Evolutionary conservation across 441 rosid species (phyloP), one percentile per base, ranked within the genome.

Genomic region (Pelargonium myrrhifolium): DNA sequence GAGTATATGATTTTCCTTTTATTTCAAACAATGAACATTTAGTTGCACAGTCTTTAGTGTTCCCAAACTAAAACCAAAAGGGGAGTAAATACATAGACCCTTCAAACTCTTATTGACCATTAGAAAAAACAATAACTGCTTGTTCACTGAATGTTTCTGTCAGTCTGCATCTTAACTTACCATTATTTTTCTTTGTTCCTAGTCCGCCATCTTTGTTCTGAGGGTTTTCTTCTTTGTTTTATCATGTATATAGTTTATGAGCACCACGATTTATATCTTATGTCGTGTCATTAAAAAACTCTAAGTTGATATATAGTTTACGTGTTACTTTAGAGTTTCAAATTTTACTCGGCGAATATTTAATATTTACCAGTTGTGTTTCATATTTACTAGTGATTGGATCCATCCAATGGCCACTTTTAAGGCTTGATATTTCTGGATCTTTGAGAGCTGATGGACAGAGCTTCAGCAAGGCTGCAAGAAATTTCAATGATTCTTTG

Each of bases 401-500:
- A 62, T 94, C 99, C 67, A 86, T 67, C 64, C 94, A 85, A 55
- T 92, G 97, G 92, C 99, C 99, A 43, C 80, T 94, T 65, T 70
- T 80, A 15, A 80, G 68, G 77, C 97, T 94, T 74, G 83, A 85
- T 78, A 81, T 89, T 65, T 75, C 68, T 76, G 99, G 99, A 72
- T 87, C 86, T 65, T 78, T 95, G 77, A 84, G 80, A 76, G 91
- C 93, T 60, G 93, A 92, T 86, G 98, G 99, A 68, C 96, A 95
- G 76, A 92, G 92, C 80, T 83, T 79, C 69, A 68, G 80, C 67
- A 68, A 82, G 72, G 79, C 82, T 39, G 77, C 69, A 66, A 69
- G 53, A 76, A 75, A 76, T 73, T 72, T 80, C 24, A 83, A 79
- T 75, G 74, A 74, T 76, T 84, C 95, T 69, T 78, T 89, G 78